A percentile compares a stretch with the other conserved stretches of the same genome.
Conservation (phyloP, 1,284 basidiomycete genomes). For the Kalmanozyma brasiliensis region DNA sequence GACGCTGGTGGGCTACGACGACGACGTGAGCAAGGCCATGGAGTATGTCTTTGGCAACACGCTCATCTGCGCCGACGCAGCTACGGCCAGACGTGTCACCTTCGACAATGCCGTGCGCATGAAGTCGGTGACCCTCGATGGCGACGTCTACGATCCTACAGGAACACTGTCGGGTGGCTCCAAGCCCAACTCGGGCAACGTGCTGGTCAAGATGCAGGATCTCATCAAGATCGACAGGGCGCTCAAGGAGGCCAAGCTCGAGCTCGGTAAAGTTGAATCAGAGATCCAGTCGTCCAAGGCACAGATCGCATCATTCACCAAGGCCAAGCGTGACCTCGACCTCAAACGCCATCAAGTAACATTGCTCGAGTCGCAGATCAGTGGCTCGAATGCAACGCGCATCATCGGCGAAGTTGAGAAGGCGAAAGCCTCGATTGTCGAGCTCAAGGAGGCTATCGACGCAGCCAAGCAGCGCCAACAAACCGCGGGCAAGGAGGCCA, state of each 20-base stretch:
- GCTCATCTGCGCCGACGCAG: slow-evolving; percentile 88
- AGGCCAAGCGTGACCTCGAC: slow-evolving; percentile 79
- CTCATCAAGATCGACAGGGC: slow-evolving; percentile 75
- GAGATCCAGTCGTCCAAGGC: slow-evolving; percentile 74
- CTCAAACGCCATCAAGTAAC: slow-evolving; percentile 87
- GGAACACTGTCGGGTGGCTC: slow-evolving; percentile 94
- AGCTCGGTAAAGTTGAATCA: slow-evolving; percentile 74
- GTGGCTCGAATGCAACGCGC: slow-evolving; percentile 85
- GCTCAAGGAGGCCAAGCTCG: slow-evolving; percentile 71
- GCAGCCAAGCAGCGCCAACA: slow-evolving; percentile 81
- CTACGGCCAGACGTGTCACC: slow-evolving; percentile 87
- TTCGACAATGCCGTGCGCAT: slow-evolving; percentile 80
- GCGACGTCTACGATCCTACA: slow-evolving; percentile 95
- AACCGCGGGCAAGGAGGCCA: slow-evolving; percentile 79
- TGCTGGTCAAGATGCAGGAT: slow-evolving; percentile 87
- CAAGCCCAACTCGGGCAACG: slow-evolving; percentile 77
- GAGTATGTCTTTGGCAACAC: slow-evolving; percentile 93
- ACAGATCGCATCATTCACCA: slow-evolving; percentile 76
- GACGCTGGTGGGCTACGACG: slow-evolving; percentile 84
- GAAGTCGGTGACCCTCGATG: slow-evolving; percentile 90
- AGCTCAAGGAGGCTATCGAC: slow-evolving; percentile 77
- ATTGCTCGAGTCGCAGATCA: slow-evolving; percentile 85
- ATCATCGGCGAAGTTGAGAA: slow-evolving; percentile 83
- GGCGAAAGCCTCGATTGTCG: slow-evolving; percentile 76
- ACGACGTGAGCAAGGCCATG: slow-evolving; percentile 88